Conservation (phyloP, 306 rosid species). For the Quercus cerris region DNA sequence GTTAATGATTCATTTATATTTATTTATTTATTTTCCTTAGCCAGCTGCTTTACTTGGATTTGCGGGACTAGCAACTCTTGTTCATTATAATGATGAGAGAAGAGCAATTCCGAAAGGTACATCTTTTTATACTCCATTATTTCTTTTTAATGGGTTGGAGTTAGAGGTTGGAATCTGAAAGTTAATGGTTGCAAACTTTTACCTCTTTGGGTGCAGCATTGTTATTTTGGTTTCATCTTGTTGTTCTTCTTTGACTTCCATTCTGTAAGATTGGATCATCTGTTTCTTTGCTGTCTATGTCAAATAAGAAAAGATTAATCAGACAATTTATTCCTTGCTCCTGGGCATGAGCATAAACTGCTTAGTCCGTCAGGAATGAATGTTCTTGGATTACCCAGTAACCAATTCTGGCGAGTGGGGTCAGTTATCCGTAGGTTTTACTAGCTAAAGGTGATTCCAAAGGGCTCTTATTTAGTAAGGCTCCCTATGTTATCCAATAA, state of each 20-base stretch:
- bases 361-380: too few species aligned
- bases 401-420: too few species aligned
- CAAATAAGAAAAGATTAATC: not conserved
- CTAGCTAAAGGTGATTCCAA: too few species aligned
- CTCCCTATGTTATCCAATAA: too few species aligned
- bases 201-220: not conserved
- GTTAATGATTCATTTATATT: not conserved
- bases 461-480: too few species aligned
- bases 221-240: not conserved
- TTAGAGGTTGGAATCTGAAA: not conserved
- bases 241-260: not conserved
- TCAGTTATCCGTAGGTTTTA: too few species aligned
- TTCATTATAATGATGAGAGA: constrained; percentile 79
- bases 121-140: not conserved
- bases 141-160: not conserved
- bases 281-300: not conserved
- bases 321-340: not conserved
- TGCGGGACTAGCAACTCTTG: constrained; percentile 61
- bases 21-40: constrained; percentile 37
- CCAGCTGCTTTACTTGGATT: constrained; percentile 63
- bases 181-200: not conserved
- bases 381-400: too few species aligned
- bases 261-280: not conserved
- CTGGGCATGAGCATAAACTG: too few species aligned
- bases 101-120: constrained; percentile 78